Conservation (phyloP, 257 asterid species). For the Cordia subcordata region DNA sequence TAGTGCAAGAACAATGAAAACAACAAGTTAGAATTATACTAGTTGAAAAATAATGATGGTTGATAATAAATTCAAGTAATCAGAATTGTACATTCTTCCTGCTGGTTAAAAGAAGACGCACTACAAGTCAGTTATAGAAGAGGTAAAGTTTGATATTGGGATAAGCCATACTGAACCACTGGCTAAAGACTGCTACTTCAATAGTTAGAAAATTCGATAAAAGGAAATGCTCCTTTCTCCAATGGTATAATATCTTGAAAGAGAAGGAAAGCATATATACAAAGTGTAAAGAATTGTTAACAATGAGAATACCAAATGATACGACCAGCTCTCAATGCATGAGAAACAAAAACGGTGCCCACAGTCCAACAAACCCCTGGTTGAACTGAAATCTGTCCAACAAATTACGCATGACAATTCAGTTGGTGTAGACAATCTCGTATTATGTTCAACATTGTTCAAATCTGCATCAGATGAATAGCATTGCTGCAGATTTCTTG, state of each 20-base stretch:
- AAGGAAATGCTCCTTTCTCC: not conserved
- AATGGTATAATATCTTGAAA: not conserved
- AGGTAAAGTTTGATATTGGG: no score
- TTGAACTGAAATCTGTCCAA: constrained; percentile 75
- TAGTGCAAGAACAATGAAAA: no score
- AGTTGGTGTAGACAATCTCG: constrained; percentile 26
- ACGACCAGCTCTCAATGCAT: constrained; percentile 83
- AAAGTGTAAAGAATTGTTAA: not conserved
- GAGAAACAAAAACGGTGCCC: constrained; percentile 91
- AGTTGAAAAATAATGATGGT: no score
- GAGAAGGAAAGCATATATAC: not conserved
- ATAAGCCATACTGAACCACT: no score
- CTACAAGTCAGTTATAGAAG: no score
- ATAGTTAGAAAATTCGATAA: no score
- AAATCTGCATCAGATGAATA: constrained; percentile 24
- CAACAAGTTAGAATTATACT: no score
- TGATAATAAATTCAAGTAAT: no score
- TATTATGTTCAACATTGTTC: constrained; percentile 18
- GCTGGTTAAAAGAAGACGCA: no score
- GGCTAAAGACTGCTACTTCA: no score
- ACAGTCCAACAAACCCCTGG: constrained; percentile 83
- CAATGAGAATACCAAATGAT: constrained; percentile 48
- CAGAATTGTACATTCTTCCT: no score
- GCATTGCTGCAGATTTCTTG: constrained; percentile 18
- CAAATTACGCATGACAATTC: constrained; percentile 87